Evolutionary conservation across 2,329 filamentous ascomycete species (phyloP), one percentile per base, ranked within the genome.

Genomic region (Myriosclerotinia curreyana): DNA sequence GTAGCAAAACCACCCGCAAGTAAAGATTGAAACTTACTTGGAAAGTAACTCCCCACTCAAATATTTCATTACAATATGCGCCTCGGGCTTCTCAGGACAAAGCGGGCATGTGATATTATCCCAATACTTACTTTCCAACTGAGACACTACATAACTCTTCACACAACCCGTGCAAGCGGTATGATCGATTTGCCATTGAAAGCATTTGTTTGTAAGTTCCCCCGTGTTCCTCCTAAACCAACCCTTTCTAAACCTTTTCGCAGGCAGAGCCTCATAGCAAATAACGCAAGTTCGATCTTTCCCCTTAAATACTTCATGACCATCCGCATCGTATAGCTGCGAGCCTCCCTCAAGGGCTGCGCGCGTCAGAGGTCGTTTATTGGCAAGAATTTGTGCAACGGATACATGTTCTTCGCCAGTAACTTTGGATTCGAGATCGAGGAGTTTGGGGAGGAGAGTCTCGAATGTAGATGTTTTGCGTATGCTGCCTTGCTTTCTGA

Each of bases 371-470:
- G 50, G 31, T 14, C 1, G 20, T 7, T 36, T n/a, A 2, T 38
- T n/a, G 5, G 34, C 9, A 3, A 53, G 50, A 2, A 53, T n/a
- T 36, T 36, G 20, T 12, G 50, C 28, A 31, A 53, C 31, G 31
- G 11, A 5, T 5, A 3, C 2, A 2, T 14, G 50, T 7, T 53
- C 31, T 12, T 36, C 14, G 1, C 7, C 7, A 2, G 50, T 22
- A 7, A 53, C 11, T 36, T 38, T 53, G 31, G 20, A 53, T 36
- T 53, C 50, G n/a, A 53, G 50, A 53, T 53, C 50, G 31, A 38
- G 6, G 12, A 53, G 12, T 22, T 53, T 38, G 5, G 50, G 50
- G 1, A 53, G 20, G 12, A 53, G 50, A 2, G 20, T 53, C 2
- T 52, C 11, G 20, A 53, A 5, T 2, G 50, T 53, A 14, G 50